Evolutionary conservation across 805 yeast species (phyloP).

Genomic region (Kodamaea lidongshanica): DNA sequence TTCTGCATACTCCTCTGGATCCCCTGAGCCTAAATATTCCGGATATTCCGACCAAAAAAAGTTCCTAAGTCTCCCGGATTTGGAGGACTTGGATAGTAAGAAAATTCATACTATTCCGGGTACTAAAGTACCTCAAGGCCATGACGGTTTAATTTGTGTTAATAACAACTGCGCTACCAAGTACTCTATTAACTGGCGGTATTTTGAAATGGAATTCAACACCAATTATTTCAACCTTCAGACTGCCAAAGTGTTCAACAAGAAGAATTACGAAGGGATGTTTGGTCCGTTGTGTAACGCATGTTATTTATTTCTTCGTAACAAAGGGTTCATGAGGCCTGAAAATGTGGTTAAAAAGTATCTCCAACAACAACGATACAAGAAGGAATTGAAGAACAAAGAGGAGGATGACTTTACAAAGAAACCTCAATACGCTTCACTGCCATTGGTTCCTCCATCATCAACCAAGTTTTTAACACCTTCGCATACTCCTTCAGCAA

Average conservation of each 20-base stretch:
- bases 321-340: slow-evolving; percentile 71
- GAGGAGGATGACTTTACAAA: slow-evolving; percentile 16
- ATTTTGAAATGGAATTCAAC: slow-evolving; percentile 36
- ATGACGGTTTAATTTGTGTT: slow-evolving; percentile 35
- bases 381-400: slow-evolving; percentile 28
- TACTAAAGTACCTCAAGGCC: slow-evolving; percentile 32
- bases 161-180: slow-evolving; percentile 36
- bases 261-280: slow-evolving; percentile 40
- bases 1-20: slow-evolving; percentile 39
- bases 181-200: slow-evolving; percentile 38
- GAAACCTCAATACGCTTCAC: slow-evolving; percentile 18
- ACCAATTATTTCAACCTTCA: slow-evolving; percentile 33
- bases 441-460: slow-evolving; percentile 19
- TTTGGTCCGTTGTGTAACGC: slow-evolving; percentile 44
- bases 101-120: slow-evolving; percentile 37
- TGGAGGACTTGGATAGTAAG: slow-evolving; percentile 40
- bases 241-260: slow-evolving; percentile 33
- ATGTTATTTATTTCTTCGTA: slow-evolving; percentile 37
- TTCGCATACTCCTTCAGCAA: slow-evolving; percentile 33
- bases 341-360: slow-evolving; percentile 41
- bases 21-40: slow-evolving; percentile 33
- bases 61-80: slow-evolving; percentile 37
- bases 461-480: slow-evolving; percentile 34
- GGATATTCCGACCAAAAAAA: slow-evolving; percentile 8
- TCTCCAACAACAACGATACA: slow-evolving; percentile 39